phyloP scores from a whole-genome alignment of 2,329 filamentous ascomycete species.

The Fusarium penzigii region DNA sequence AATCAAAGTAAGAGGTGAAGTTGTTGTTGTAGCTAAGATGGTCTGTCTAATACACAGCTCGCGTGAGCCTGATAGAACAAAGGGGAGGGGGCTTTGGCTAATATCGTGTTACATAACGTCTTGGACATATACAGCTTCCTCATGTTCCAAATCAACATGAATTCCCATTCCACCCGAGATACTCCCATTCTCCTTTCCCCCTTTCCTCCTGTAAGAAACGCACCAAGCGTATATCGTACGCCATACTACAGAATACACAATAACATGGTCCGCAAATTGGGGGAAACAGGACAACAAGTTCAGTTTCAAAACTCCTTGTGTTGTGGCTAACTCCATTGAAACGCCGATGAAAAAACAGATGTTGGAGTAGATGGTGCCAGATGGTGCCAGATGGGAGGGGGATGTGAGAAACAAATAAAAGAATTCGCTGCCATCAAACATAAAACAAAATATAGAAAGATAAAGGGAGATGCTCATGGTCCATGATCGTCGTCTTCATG shows the following conservation, averaged over 20 bases:
- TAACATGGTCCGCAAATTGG: too few species aligned
- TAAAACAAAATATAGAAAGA: not conserved
- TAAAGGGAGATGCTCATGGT: constrained; percentile 10
- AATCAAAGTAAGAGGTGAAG: not conserved
- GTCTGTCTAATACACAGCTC: not conserved
- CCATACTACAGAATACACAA: not conserved
- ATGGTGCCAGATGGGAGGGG: too few species aligned
- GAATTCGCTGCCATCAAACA: not conserved
- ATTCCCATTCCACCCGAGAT: not conserved
- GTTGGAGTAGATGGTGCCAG: too few species aligned
- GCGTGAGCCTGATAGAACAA: not conserved
- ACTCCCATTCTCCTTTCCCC: too few species aligned
- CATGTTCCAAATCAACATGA: not conserved
- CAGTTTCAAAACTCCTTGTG: not conserved
- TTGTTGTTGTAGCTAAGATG: not conserved
- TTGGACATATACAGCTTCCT: not conserved
- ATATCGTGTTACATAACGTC: not conserved
- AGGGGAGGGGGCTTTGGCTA: not conserved
- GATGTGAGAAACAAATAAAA: too few species aligned
- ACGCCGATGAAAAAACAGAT: not conserved
- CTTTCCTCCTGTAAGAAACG: not conserved
- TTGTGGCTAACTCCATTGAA: not conserved
- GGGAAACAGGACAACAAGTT: too few species aligned
- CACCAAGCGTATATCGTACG: not conserved
- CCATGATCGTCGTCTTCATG: constrained; percentile 40